These are phyloP conservation scores for Selaginella tamariscina DNA, from an alignment of 75 land plant genomes.

Conservation along the genomic window DNA sequence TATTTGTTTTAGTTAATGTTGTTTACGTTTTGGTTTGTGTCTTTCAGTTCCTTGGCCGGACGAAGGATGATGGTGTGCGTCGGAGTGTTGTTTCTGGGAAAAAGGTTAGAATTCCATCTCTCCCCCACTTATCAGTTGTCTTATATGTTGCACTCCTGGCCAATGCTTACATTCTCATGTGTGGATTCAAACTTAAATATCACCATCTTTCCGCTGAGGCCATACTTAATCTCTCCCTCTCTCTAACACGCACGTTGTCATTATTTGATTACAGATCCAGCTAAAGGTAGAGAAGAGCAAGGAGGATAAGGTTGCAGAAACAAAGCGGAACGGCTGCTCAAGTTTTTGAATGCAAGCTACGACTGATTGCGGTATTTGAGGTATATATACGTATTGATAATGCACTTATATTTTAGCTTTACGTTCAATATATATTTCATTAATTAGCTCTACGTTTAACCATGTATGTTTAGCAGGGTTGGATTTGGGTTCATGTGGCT, in stretches of 20 bases:
- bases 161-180: background rate
- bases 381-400: too few species aligned
- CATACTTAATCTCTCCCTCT: background rate
- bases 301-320: conserved; percentile 84
- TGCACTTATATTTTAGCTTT: too few species aligned
- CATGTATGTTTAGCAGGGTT: too few species aligned
- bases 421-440: too few species aligned
- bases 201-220: background rate
- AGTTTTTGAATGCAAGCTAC: conserved; percentile 89
- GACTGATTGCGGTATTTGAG: too few species aligned
- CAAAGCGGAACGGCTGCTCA: conserved; percentile 73
- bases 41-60: conserved; percentile 74
- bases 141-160: background rate
- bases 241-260: background rate
- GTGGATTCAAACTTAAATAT: background rate
- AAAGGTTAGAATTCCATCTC: conserved; percentile 42
- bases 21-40: background rate
- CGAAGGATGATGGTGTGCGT: conserved; percentile 66
- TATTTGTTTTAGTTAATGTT: background rate
- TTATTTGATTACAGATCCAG: conserved; percentile 50
- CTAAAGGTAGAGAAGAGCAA: conserved; percentile 86
- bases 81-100: conserved; percentile 97
- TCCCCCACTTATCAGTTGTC: background rate
- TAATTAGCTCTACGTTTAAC: too few species aligned
- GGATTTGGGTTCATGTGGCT: too few species aligned